Evolutionary conservation across 2,329 filamentous ascomycete species (phyloP).

Genomic region (Hawksworthiomyces lignivorus): DNA sequence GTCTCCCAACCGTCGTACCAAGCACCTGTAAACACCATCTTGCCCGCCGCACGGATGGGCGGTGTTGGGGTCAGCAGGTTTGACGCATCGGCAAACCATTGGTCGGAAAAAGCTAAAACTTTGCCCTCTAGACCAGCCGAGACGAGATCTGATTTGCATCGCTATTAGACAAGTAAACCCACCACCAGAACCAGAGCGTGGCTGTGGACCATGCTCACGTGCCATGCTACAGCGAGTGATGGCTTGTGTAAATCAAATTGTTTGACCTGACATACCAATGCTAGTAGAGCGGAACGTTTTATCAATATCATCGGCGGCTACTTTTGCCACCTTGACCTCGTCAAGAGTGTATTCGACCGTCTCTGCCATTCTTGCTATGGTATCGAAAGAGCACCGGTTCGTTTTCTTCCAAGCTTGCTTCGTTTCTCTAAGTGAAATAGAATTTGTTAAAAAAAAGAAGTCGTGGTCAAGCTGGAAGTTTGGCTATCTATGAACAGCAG

Average conservation of each 20-base stretch:
- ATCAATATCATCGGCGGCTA: conserved; percentile 51
- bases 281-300: conserved; percentile 52
- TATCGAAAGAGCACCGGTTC: no score
- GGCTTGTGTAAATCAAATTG: neutral
- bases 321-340: conserved; percentile 38
- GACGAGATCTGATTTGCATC: conserved; percentile 42
- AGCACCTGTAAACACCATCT: conserved; percentile 61
- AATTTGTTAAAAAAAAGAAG: no score
- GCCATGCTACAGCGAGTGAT: no score
- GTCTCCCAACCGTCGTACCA: conserved; percentile 70
- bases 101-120: conserved; percentile 57
- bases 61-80: conserved; percentile 58
- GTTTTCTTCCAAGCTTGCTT: no score
- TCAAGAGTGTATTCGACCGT: conserved; percentile 49
- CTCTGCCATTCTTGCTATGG: conserved; percentile 12
- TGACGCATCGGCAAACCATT: conserved; percentile 60
- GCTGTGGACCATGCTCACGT: no score
- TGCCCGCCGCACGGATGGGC: conserved; percentile 55
- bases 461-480: no score
- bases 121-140: conserved; percentile 55
- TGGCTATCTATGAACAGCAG: no score
- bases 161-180: no score
- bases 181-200: no score
- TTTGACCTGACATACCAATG: conserved; percentile 40
- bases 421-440: no score